phyloP scores from a whole-genome alignment of 768 basidiomycete species.

The Phlegmacium glaucopus region DNA sequence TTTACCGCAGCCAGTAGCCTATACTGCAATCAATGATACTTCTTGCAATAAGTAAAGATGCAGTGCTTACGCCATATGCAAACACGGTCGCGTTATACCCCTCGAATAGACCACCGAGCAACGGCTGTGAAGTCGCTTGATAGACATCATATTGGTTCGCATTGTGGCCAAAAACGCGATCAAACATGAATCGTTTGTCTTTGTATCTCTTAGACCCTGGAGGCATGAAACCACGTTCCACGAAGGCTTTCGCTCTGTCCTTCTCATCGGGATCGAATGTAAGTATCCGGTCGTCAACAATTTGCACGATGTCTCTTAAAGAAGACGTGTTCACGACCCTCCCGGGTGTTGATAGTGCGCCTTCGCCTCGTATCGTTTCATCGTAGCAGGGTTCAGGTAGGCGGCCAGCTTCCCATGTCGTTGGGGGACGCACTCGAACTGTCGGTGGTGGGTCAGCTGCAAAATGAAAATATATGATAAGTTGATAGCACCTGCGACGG shows the following conservation, averaged over 20 bases:
- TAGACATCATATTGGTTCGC: slow-evolving; percentile 87
- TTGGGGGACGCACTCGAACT: slow-evolving; percentile 93
- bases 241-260: slow-evolving; percentile 74
- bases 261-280: slow-evolving; percentile 96
- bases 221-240: slow-evolving; percentile 81
- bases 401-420: slow-evolving; percentile 78
- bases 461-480: slow-evolving; percentile 14
- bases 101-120: slow-evolving; percentile 82
- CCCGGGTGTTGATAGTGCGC: slow-evolving; percentile 70
- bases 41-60: not conserved
- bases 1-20: slow-evolving; percentile 99
- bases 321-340: slow-evolving; percentile 52
- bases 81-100: slow-evolving; percentile 98
- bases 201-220: slow-evolving; percentile 93
- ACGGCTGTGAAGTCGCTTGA: slow-evolving; percentile 77
- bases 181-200: slow-evolving; percentile 96
- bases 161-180: slow-evolving; percentile 83
- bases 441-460: slow-evolving; percentile 12
- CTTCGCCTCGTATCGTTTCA: slow-evolving; percentile 75
- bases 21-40: slow-evolving; percentile 5
- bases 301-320: slow-evolving; percentile 77
- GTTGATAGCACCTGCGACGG: slow-evolving; percentile 65
- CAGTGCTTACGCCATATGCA: slow-evolving; percentile 86
- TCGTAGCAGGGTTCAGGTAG: slow-evolving; percentile 77
- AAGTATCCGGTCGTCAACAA: slow-evolving; percentile 91